Percentiles rank a stretch among this genome's conserved stretches.
phyloP scores from a whole-genome alignment of 208 protist species.

The Wallacemonas collosoma region DNA sequence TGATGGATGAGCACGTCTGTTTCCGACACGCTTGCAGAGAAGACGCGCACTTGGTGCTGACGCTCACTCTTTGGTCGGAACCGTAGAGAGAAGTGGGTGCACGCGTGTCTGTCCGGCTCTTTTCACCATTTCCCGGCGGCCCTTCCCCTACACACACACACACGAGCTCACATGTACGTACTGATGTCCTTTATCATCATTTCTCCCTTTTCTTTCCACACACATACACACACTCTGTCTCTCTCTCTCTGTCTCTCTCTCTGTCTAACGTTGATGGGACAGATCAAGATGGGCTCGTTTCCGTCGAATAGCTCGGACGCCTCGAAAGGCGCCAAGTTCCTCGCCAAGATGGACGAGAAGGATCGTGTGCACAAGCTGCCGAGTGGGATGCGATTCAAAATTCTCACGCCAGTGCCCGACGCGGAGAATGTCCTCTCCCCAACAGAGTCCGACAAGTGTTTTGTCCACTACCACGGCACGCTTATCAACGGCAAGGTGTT shows the following conservation, averaged over 20 bases:
- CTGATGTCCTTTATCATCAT: background rate
- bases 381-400: constrained; percentile 49
- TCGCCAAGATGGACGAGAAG: constrained; percentile 26
- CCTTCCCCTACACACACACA: background rate
- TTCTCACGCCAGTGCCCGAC: constrained; percentile 31
- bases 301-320: constrained; percentile 11
- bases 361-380: constrained; percentile 40
- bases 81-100: too few species aligned
- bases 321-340: constrained; percentile 27
- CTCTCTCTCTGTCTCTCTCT: background rate
- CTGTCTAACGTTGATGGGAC: too few species aligned
- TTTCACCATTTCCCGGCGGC: background rate
- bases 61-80: too few species aligned
- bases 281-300: constrained; percentile 10
- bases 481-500: constrained; percentile 66
- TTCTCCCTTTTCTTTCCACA: background rate
- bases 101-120: too few species aligned
- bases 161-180: too few species aligned
- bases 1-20: too few species aligned
- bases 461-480: constrained; percentile 71
- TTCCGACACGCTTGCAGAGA: too few species aligned
- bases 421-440: constrained; percentile 19
- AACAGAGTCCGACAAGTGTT: constrained; percentile 29
- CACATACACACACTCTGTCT: background rate
- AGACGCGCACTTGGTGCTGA: too few species aligned